Evolutionary conservation across 208 protist species (phyloP), one percentile per base, ranked within the genome.

Genomic region (Cochliopodium minus): DNA sequence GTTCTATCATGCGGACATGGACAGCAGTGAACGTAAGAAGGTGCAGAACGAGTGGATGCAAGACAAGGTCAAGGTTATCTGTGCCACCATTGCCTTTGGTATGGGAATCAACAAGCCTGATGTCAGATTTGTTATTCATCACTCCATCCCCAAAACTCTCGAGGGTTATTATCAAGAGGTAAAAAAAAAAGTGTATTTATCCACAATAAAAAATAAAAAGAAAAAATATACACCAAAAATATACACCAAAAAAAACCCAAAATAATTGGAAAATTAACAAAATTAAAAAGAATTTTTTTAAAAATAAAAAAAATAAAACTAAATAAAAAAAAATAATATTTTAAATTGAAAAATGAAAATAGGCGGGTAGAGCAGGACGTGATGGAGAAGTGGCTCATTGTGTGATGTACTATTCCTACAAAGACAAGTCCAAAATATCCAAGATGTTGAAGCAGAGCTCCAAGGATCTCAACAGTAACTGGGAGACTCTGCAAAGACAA

Each of bases 131-230:
- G 87, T 98, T 2, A 69, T 98, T 38, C 94, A 98, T 74, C 78
- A 87, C 22, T 72, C 75, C 0, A 71, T 91, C 5, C 90, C 92
- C 0, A 83, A 88, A 48, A 91, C 80, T 2, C 59, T 98, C 13
- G 93, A 97, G 70, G 78, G 72, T 20, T 97, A 96, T 66, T 87
- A 92, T 51, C 92, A 98, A 68, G 90, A 98, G 61, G n/a, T n/a
- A n/a, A n/a, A n/a, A n/a, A n/a, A n/a, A n/a, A n/a, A 2, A 11
- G 52, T 23, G 46, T 35, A 4, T 40, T 38, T 20, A 42, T n/a
- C 17, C 26, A 9, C 26, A 13, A 15, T 7, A 57, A n/a, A 6
- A 20, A 25, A 22, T 22, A n/a, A 26, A 47, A 23, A n/a, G 10
- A 13, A 23, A 11, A n/a, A 26, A 57, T 23, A 23, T 35, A 40